Percentiles rank a stretch among this genome's conserved stretches.
phyloP scores from a whole-genome alignment of 331 rosid genomes.

The Erythrophleum ivorense region DNA sequence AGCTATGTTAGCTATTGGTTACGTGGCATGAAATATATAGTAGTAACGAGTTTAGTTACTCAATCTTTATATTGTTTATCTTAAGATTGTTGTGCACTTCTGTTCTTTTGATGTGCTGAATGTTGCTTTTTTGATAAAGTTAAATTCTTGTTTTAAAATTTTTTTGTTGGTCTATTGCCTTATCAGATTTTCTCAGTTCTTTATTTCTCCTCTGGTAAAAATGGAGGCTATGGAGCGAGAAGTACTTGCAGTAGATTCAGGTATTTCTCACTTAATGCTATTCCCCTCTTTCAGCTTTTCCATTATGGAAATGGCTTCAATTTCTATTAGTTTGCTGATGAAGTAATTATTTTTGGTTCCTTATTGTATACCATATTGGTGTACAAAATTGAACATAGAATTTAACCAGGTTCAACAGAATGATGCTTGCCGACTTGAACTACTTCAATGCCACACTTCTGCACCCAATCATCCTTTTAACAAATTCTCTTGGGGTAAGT shows the following conservation, averaged over 20 bases:
- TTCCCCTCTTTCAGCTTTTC: conserved; percentile 31
- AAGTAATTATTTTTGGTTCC: conserved; percentile 44
- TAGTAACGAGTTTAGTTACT: conserved; percentile 5
- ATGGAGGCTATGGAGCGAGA: conserved; percentile 96
- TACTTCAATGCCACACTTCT: conserved; percentile 89
- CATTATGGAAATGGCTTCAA: conserved; percentile 21
- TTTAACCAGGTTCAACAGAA: conserved; percentile 88
- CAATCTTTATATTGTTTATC: conserved; percentile 4
- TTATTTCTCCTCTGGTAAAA: conserved; percentile 92
- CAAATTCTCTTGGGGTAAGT: conserved; percentile 85
- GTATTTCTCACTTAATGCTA: conserved; percentile 49
- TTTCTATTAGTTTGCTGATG: conserved; percentile 40
- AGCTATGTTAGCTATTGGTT: conserved; percentile 25
- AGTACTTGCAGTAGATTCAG: conserved; percentile 97
- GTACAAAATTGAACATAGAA: conserved; percentile 63
- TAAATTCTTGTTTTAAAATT: background rate
- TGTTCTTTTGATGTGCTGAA: conserved; percentile 30
- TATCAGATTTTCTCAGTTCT: conserved; percentile 92
- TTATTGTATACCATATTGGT: conserved; percentile 46
- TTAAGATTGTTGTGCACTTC: conserved; percentile 15
- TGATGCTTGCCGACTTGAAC: conserved; percentile 92
- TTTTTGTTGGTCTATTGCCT: conserved; percentile 34
- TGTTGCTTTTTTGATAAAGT: conserved; percentile 12
- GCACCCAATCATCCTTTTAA: conserved; percentile 77
- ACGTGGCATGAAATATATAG: conserved; percentile 8